Conservation (phyloP, 768 basidiomycete genomes). For the Rhodotorula paludigena region DNA sequence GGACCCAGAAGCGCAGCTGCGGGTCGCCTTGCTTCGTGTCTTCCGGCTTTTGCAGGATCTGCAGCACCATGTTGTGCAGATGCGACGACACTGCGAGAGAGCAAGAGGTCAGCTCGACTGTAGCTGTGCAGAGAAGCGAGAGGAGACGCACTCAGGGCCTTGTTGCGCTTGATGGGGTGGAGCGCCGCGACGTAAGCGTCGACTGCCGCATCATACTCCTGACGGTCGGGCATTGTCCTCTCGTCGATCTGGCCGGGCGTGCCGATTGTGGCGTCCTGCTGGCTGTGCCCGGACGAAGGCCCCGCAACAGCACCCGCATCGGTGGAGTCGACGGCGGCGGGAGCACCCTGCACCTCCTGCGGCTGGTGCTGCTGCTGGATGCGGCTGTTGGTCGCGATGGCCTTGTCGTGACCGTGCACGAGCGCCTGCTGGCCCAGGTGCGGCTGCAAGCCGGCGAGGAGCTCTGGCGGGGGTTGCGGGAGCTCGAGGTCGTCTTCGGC, state of each 20-base stretch:
- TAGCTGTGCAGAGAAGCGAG: not conserved
- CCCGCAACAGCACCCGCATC: not conserved
- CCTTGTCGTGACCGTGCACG: not conserved
- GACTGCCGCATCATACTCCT: not conserved
- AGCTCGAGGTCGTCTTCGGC: not conserved
- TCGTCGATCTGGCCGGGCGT: not conserved
- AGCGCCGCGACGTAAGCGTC: not conserved
- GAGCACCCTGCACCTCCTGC: not conserved
- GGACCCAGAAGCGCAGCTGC: conserved; percentile 10
- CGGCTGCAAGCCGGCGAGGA: not conserved
- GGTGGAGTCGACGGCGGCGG: not conserved
- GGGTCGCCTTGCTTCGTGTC: conserved; percentile 5
- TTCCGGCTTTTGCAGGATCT: not conserved
- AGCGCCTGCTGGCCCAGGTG: not conserved
- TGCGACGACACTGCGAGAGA: not conserved
- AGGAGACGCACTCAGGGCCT: conserved; percentile 5
- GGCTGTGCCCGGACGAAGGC: not conserved
- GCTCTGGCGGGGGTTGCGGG: not conserved
- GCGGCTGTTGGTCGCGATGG: not conserved
- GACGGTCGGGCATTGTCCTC: not conserved
- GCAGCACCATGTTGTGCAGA: not conserved
- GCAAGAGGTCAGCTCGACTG: not conserved
- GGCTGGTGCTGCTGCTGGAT: not conserved
- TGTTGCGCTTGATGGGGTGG: conserved; percentile 4
- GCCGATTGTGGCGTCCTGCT: not conserved